Percentiles rank a stretch among this genome's conserved stretches.
phyloP scores from a whole-genome alignment of 495 filamentous ascomycete species.

The Aspergillus homomorphus region DNA sequence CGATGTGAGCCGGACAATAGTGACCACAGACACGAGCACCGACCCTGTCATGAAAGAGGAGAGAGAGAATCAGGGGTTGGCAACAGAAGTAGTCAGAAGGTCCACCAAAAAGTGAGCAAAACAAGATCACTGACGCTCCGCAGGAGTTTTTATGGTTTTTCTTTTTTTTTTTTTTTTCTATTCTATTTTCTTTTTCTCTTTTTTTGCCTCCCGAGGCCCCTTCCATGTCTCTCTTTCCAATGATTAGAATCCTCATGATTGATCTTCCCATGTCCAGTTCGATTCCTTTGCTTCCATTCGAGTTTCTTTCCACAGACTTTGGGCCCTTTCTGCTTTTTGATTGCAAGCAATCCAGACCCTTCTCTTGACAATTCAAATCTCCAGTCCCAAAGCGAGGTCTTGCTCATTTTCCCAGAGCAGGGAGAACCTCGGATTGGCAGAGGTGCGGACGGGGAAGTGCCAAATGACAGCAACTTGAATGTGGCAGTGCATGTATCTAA shows the following conservation, averaged over 20 bases:
- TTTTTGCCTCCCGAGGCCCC: neutral
- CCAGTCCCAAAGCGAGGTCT: no score
- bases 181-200: conserved; percentile 14
- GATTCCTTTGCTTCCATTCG: conserved; percentile 2
- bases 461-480: conserved; percentile 44
- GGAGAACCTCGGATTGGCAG: conserved; percentile 11
- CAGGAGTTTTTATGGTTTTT: neutral
- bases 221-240: neutral
- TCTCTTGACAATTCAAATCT: no score
- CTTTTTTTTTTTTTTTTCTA: conserved; percentile 3
- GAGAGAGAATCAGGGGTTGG: conserved; percentile 2
- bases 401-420: neutral
- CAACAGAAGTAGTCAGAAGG: conserved; percentile 10
- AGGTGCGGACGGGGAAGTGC: conserved; percentile 16
- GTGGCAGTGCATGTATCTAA: conserved; percentile 48
- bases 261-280: neutral
- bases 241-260: neutral
- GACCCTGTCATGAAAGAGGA: neutral
- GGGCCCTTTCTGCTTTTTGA: no score
- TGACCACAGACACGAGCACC: conserved; percentile 1
- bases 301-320: no score
- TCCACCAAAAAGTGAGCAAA: conserved; percentile 19
- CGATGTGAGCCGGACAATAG: conserved; percentile 13
- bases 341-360: no score
- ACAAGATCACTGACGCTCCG: conserved; percentile 10